Percentiles rank a stretch among this genome's conserved stretches.
These are phyloP conservation scores for Teratosphaeria zuluensis DNA, from an alignment of 2,329 filamentous ascomycete genomes.

Conservation along the genomic window DNA sequence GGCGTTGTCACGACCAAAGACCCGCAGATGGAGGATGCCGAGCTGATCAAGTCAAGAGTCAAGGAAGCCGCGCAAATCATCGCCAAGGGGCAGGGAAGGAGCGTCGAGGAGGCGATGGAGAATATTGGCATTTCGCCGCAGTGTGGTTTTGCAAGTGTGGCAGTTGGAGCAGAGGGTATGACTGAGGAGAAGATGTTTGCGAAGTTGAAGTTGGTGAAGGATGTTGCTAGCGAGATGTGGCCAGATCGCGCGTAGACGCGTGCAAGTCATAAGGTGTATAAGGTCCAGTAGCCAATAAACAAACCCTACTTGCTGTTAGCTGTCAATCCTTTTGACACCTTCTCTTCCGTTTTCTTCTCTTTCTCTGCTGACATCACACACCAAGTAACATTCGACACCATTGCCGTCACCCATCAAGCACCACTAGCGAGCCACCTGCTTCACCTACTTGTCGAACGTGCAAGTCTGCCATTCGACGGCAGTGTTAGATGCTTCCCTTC, in stretches of 20 bases:
- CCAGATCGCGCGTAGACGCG: constrained; percentile 18
- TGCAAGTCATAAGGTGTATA: neutral
- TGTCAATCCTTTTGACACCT: too few species aligned
- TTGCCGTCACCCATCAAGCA: too few species aligned
- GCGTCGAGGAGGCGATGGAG: constrained; percentile 27
- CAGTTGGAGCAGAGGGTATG: constrained; percentile 28
- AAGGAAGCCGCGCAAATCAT: constrained; percentile 28
- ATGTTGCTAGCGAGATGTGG: constrained; percentile 29
- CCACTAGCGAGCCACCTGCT: too few species aligned
- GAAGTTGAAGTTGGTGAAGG: constrained; percentile 27
- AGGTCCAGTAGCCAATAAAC: neutral
- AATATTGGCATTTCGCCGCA: constrained; percentile 29
- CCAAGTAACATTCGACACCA: too few species aligned
- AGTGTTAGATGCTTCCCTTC: too few species aligned
- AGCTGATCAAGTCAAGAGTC: constrained; percentile 25
- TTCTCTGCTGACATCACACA: too few species aligned
- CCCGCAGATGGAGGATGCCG: constrained; percentile 26
- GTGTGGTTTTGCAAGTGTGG: constrained; percentile 30
- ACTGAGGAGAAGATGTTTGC: constrained; percentile 30
- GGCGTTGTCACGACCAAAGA: constrained; percentile 31
- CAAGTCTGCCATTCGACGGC: too few species aligned
- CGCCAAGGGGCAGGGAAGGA: constrained; percentile 27
- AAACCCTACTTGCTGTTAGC: too few species aligned
- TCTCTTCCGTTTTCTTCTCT: too few species aligned
- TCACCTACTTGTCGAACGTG: too few species aligned